Conservation (phyloP, 2,329 filamentous ascomycete genomes). For the Trichothecium roseum region DNA sequence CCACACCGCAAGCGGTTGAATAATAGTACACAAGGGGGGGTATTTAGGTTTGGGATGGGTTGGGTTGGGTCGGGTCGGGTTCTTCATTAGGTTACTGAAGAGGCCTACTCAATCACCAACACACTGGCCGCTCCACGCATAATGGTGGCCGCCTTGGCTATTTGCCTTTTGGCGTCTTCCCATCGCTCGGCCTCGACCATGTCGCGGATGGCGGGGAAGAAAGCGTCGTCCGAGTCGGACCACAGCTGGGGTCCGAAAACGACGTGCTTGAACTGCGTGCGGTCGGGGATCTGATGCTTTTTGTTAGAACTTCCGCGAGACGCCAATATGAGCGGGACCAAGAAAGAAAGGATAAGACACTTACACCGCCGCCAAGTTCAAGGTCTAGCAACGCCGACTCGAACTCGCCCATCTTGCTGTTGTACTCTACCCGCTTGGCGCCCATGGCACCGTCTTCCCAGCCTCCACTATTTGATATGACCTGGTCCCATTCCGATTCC, state of each 20-base stretch:
- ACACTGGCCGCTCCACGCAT: conserved; percentile 47
- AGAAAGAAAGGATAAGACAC: conserved; percentile 24
- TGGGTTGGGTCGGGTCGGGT: too few relatives aligned
- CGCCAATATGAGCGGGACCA: not conserved
- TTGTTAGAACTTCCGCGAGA: conserved; percentile 7
- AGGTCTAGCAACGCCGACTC: conserved; percentile 77
- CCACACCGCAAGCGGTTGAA: too few relatives aligned
- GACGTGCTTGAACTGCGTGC: conserved; percentile 89
- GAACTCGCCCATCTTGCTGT: conserved; percentile 68
- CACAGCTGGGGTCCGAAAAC: conserved; percentile 77
- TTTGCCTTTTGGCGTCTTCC: conserved; percentile 53
- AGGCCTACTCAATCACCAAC: conserved; percentile 14
- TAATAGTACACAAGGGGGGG: too few relatives aligned
- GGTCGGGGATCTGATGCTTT: conserved; percentile 57
- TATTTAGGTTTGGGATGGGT: too few relatives aligned
- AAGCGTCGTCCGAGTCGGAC: conserved; percentile 33
- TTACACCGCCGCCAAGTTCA: conserved; percentile 60
- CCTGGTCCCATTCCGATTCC: conserved; percentile 66
- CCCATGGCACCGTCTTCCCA: conserved; percentile 65
- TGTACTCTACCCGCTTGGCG: conserved; percentile 61
- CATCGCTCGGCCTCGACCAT: conserved; percentile 64
- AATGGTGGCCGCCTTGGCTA: conserved; percentile 62
- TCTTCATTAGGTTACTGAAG: not conserved
- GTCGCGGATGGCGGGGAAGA: conserved; percentile 69
- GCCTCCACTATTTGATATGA: conserved; percentile 59